Conservation (phyloP, 108 stramenopile genomes). For the Nannochloropsis gaditana region DNA sequence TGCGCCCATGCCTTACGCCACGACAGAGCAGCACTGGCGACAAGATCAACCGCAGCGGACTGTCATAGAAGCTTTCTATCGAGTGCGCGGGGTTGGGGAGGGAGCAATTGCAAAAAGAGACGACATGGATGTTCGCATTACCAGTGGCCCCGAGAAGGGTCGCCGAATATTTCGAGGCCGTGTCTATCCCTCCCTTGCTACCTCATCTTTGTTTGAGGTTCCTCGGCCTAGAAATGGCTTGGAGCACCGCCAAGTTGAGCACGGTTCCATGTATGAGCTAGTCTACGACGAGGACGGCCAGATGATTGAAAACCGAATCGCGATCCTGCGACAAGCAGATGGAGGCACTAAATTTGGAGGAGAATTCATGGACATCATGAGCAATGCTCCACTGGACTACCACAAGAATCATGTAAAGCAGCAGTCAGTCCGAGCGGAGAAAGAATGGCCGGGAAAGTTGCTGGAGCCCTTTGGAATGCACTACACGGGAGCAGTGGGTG, state of each 20-base stretch:
- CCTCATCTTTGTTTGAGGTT: neutral
- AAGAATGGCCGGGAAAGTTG: constrained; percentile 6
- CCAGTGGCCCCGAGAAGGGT: neutral
- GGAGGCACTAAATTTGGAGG: constrained; percentile 15
- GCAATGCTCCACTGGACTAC: neutral
- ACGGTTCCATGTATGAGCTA: neutral
- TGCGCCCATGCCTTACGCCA: neutral
- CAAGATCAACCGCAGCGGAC: neutral
- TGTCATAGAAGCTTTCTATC: neutral
- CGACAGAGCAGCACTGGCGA: neutral
- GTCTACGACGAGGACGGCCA: constrained; percentile 11
- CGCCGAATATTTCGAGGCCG: neutral
- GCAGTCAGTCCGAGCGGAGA: neutral
- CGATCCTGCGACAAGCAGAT: neutral
- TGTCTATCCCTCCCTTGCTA: neutral
- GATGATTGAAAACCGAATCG: constrained; percentile 20
- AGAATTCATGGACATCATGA: neutral
- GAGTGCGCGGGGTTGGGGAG: neutral
- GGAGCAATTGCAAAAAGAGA: neutral
- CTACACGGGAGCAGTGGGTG: neutral
- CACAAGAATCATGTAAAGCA: constrained; percentile 15
- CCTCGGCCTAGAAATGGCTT: neutral
- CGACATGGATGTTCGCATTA: constrained; percentile 17
- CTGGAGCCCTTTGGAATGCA: neutral
- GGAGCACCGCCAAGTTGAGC: neutral